Percentiles rank a stretch among this genome's conserved stretches.
phyloP scores from a whole-genome alignment of 1,139 yeast genomes.

The Saccharomyces hybrid region DNA sequence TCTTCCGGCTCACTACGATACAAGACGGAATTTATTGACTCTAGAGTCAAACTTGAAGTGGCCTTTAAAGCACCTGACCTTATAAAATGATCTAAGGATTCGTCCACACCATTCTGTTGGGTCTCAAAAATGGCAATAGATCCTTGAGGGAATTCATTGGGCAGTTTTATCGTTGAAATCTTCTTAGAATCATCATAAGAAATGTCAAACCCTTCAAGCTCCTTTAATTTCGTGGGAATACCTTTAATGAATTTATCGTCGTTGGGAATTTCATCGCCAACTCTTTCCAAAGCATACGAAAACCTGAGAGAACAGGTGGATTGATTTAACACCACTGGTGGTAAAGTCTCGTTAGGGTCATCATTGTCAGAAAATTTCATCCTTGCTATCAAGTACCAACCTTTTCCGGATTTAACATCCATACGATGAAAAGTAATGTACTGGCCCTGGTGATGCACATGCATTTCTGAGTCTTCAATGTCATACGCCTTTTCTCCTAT shows the following conservation, averaged over 20 bases:
- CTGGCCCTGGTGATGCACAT: conserved; percentile 89
- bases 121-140: conserved; percentile 82
- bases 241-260: conserved; percentile 41
- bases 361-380: conserved; percentile 53
- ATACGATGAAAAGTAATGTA: conserved; percentile 84
- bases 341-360: conserved; percentile 39
- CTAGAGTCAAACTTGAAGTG: conserved; percentile 48
- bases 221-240: conserved; percentile 55
- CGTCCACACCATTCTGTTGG: conserved; percentile 47
- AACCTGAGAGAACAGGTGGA: conserved; percentile 55
- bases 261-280: conserved; percentile 43
- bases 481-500: conserved; percentile 64
- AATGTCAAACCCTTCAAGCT: conserved; percentile 45
- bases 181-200: conserved; percentile 35
- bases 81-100: conserved; percentile 53
- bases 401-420: conserved; percentile 76
- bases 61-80: conserved; percentile 72
- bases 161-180: conserved; percentile 48
- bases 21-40: conserved; percentile 67
- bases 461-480: conserved; percentile 77
- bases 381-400: conserved; percentile 84
- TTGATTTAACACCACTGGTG: conserved; percentile 59
- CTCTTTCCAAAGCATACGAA: conserved; percentile 47
- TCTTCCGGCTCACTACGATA: conserved; percentile 85
- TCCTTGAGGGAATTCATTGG: conserved; percentile 71